Conservation (phyloP, 2,329 filamentous ascomycete species). For the Fusarium torreyae region DNA sequence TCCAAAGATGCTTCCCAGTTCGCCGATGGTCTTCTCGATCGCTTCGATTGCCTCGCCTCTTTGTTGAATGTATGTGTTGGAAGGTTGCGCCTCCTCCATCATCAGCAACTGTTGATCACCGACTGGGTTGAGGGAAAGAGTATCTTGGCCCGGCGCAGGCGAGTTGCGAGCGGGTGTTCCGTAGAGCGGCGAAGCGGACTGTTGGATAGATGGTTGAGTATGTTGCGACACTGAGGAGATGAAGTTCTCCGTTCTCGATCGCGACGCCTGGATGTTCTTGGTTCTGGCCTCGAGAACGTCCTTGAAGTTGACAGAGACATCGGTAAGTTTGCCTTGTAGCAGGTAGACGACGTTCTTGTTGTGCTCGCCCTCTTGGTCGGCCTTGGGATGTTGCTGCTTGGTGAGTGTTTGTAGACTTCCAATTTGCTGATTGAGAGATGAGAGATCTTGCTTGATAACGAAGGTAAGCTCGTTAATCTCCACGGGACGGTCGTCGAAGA, state of each 20-base stretch:
- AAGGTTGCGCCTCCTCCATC: conserved; percentile 90
- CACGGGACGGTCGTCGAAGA: conserved; percentile 96
- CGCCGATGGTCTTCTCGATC: conserved; percentile 94
- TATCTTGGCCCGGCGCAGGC: conserved; percentile 78
- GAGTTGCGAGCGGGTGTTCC: conserved; percentile 79
- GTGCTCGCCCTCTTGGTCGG: conserved; percentile 91
- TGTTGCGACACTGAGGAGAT: conserved; percentile 90
- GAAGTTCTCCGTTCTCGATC: conserved; percentile 95
- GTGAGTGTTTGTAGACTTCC: conserved; percentile 84
- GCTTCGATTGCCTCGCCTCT: conserved; percentile 96
- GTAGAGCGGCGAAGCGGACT: conserved; percentile 89
- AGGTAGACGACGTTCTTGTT: conserved; percentile 97
- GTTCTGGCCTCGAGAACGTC: conserved; percentile 96
- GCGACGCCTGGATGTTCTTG: conserved; percentile 96
- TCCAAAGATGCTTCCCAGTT: conserved; percentile 91
- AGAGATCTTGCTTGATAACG: conserved; percentile 97
- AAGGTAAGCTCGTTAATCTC: conserved; percentile 98
- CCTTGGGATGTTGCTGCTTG: conserved; percentile 80
- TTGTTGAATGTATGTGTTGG: conserved; percentile 92
- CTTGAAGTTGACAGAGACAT: conserved; percentile 96
- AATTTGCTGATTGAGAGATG: conserved; percentile 87
- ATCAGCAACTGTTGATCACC: conserved; percentile 89
- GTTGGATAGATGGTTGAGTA: conserved; percentile 76
- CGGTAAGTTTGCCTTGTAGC: conserved; percentile 90
- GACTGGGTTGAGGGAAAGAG: conserved; percentile 86